These are phyloP conservation scores for Lenzites betulinus DNA, from an alignment of 768 basidiomycete genomes.

Conservation along the genomic window DNA sequence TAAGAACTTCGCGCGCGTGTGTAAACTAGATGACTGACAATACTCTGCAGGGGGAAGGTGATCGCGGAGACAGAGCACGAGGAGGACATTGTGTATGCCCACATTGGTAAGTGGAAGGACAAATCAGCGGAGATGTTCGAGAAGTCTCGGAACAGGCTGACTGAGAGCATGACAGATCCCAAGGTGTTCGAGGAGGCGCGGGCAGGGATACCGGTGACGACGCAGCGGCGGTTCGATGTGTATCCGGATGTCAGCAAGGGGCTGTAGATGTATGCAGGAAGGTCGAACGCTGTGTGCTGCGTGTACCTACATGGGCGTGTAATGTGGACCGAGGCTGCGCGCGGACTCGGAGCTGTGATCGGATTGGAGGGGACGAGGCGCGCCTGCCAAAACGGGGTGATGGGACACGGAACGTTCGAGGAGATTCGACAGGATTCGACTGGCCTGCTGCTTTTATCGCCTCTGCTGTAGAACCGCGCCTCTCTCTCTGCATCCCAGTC, in stretches of 20 bases:
- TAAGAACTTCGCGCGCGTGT: constrained; percentile 43
- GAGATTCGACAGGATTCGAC: constrained; percentile 43
- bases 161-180: constrained; percentile 52
- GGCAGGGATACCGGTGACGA: constrained; percentile 87
- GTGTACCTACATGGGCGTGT: too few relatives aligned
- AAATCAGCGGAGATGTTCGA: neutral
- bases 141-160: constrained; percentile 1
- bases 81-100: constrained; percentile 77
- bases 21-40: neutral
- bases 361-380: neutral
- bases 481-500: neutral
- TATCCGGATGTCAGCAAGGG: constrained; percentile 70
- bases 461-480: constrained; percentile 15
- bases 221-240: constrained; percentile 90
- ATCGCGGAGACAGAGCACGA: constrained; percentile 72
- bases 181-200: constrained; percentile 65
- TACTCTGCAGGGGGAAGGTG: constrained; percentile 64
- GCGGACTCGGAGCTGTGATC: neutral
- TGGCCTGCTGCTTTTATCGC: constrained; percentile 32
- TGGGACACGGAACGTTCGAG: constrained; percentile 25
- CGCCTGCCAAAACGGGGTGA: constrained; percentile 10
- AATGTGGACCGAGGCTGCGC: too few relatives aligned
- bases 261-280: constrained; percentile 15
- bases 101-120: constrained; percentile 65
- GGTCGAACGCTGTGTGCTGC: too few relatives aligned